A percentile compares a stretch with the other conserved stretches of the same genome.
phyloP scores from a whole-genome alignment of 1,284 basidiomycete species.

The Ceratobasidium sp. region DNA sequence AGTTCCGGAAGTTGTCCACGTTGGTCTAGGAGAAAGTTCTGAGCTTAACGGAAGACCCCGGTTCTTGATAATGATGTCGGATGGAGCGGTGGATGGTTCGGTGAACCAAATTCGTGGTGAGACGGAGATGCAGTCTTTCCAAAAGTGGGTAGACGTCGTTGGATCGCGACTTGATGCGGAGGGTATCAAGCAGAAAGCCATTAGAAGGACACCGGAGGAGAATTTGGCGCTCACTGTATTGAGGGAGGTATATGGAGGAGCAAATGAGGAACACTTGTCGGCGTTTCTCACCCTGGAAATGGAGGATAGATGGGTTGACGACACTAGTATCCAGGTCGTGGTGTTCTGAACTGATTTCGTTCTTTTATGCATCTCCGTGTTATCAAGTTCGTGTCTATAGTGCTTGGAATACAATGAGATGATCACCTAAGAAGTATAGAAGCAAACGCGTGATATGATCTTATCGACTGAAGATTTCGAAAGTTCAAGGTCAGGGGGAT shows the following conservation, averaged over 20 bases:
- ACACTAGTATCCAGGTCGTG: conserved; percentile 76
- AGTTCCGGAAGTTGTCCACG: conserved; percentile 72
- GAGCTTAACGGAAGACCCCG: conserved; percentile 53
- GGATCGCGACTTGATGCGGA: conserved; percentile 12
- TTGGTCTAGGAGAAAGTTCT: conserved; percentile 58
- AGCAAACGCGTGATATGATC: too few relatives aligned
- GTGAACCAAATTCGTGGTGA: conserved; percentile 1
- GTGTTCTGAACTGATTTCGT: conserved; percentile 60
- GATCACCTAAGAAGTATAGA: too few relatives aligned
- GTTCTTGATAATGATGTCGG: conserved; percentile 74
- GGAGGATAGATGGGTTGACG: conserved; percentile 76
- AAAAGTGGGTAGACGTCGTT: conserved; percentile 54
- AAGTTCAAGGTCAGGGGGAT: too few relatives aligned
- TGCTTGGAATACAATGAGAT: too few relatives aligned
- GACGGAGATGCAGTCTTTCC: conserved; percentile 52
- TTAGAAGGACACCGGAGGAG: conserved; percentile 44
- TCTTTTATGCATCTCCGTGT: too few relatives aligned
- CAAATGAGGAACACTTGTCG: conserved; percentile 67
- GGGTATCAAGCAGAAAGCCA: background rate
- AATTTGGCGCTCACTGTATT: conserved; percentile 72
- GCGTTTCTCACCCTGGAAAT: conserved; percentile 74
- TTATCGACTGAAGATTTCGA: too few relatives aligned
- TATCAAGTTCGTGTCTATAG: too few relatives aligned
- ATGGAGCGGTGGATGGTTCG: conserved; percentile 59
- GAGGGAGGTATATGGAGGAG: conserved; percentile 70